Evolutionary conservation across 306 rosid species (phyloP), one percentile per base, ranked within the genome.

Genomic region (Bauhinia variegata): DNA sequence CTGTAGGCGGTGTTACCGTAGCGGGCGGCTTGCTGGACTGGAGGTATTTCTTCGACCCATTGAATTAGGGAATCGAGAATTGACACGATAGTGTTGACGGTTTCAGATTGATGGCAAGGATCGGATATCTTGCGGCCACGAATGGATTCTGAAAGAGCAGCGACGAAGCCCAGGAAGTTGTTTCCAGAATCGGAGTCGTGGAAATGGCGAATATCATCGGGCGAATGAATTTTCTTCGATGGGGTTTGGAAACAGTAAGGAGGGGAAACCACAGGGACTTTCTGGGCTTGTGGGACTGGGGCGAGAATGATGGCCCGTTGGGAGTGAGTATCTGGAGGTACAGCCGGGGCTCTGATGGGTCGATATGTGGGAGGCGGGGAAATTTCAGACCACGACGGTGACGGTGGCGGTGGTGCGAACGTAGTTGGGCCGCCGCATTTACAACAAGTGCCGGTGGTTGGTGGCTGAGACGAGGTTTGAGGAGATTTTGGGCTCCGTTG

Each of bases 331-430:
- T 83, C 85, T 0, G 97, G 95, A 0, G 96, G 97, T 63, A 90
- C 39, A 2, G 97, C 97, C 2, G 99, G 97, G 18, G 99, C 89
- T 46, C 95, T 80, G 62, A 90, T 93, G 57, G 99, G 97, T 1
- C 96, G 90, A 84, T 93, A 90, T 52, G 66, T 32, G 0, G 96
- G 96, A 0, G 97, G 97, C 1, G 96, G 97, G 0, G 97, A 85
- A 63, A 52, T 74, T 7, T 86, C 95, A 41, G 92, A 78, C 79
- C 77, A 82, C 6, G 82, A 4, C 0, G 90, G 82, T 0, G 82
- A 79, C 0, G 97, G 89, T 0, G 82, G 80, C 0, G 97, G 89
- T 0, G 89, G 78, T 4, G 86, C 56, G 73, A 74, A 61, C 31
- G 86, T 70, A 42, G 93, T 96, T 85, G 77, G n/a, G n/a, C n/a